Percentiles rank a stretch among this genome's conserved stretches.
Conservation (phyloP, 768 basidiomycete species). For the Tephrocybe rancida region DNA sequence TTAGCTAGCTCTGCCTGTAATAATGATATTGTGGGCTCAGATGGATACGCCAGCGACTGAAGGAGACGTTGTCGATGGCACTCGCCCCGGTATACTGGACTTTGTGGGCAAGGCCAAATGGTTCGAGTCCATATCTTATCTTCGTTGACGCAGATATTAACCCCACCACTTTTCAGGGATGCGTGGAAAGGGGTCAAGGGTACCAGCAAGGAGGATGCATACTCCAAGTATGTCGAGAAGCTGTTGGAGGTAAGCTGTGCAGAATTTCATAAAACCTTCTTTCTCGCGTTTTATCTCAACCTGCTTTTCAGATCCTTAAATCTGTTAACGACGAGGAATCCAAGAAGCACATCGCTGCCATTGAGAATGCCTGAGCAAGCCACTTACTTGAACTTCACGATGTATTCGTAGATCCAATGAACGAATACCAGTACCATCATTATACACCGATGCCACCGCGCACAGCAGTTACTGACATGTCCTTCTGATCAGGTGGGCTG, state of each 20-base stretch:
- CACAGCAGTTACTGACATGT: constrained; percentile 7
- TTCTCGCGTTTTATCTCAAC: not conserved
- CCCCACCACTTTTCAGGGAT: constrained; percentile 53
- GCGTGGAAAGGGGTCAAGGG: constrained; percentile 85
- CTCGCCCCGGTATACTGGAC: constrained; percentile 76
- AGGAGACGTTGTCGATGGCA: constrained; percentile 71
- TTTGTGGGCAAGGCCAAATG: constrained; percentile 92
- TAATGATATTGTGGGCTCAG: not conserved
- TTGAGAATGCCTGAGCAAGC: constrained; percentile 49
- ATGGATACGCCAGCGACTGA: constrained; percentile 52
- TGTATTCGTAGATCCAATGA: not conserved
- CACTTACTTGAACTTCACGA: not conserved
- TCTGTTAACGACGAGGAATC: constrained; percentile 50
- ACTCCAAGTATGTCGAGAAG: constrained; percentile 71
- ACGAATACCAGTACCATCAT: not conserved
- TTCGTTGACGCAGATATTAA: not conserved
- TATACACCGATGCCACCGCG: not conserved
- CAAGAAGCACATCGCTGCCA: constrained; percentile 57
- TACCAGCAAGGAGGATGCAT: constrained; percentile 69
- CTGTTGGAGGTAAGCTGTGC: constrained; percentile 62
- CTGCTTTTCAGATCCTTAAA: constrained; percentile 54
- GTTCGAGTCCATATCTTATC: constrained; percentile 37
- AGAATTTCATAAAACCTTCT: not conserved
- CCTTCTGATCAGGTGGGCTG: constrained; percentile 3
- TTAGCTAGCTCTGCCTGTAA: constrained; percentile 21